A percentile compares a stretch with the other conserved stretches of the same genome.
Evolutionary conservation across 2,329 filamentous ascomycete species (phyloP).

Genomic region (Fusarium buxicola): DNA sequence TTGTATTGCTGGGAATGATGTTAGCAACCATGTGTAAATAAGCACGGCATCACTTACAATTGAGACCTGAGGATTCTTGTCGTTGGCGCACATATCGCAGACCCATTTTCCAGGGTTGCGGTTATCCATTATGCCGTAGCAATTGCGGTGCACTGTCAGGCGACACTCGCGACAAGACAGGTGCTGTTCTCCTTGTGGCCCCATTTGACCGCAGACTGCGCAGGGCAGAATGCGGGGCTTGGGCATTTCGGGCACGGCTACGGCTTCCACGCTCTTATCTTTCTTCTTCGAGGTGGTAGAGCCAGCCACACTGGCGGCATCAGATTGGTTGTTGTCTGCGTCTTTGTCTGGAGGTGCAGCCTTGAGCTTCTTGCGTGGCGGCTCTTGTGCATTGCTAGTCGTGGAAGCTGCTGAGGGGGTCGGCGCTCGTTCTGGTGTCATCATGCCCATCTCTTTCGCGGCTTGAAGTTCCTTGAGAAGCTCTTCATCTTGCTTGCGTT

Average conservation of each 20-base stretch:
- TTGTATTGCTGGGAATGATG: constrained; percentile 75
- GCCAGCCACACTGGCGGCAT: constrained; percentile 57
- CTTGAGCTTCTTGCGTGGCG: constrained; percentile 75
- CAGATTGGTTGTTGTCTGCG: constrained; percentile 58
- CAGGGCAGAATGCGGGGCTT: constrained; percentile 85
- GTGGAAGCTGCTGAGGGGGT: constrained; percentile 46
- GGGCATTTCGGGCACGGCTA: constrained; percentile 79
- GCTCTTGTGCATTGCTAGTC: constrained; percentile 57
- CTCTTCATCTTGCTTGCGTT: constrained; percentile 92
- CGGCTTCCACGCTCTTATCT: constrained; percentile 65
- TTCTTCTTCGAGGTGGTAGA: constrained; percentile 65
- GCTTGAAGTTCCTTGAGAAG: constrained; percentile 78
- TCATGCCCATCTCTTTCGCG: constrained; percentile 68
- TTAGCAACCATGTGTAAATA: constrained; percentile 46
- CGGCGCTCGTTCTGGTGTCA: constrained; percentile 58
- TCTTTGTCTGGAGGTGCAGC: constrained; percentile 63
- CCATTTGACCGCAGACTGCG: constrained; percentile 82
- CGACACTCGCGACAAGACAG: constrained; percentile 88
- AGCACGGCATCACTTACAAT: constrained; percentile 68
- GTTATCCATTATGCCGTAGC: constrained; percentile 85
- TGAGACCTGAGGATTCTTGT: constrained; percentile 92
- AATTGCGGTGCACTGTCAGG: constrained; percentile 89
- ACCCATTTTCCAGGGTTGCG: constrained; percentile 84
- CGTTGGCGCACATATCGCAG: constrained; percentile 96
- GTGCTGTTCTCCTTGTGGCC: constrained; percentile 77